phyloP scores from a whole-genome alignment of 371 early-diverging fungal genomes.

The Batkoa obscura region DNA sequence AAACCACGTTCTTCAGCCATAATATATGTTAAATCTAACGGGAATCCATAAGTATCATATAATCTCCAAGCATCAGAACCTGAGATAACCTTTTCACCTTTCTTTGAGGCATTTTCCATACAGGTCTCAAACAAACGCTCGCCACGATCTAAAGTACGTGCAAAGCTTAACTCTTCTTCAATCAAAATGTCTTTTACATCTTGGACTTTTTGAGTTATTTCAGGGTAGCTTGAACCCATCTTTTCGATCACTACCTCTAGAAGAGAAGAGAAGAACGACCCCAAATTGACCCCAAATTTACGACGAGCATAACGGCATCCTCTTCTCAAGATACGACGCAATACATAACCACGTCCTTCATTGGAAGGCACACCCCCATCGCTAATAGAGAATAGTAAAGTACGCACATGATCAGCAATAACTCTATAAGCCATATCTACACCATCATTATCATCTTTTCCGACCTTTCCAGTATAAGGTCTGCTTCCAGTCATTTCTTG shows the following conservation, averaged over 20 bases:
- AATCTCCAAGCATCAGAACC: constrained; percentile 94
- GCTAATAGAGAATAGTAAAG: constrained; percentile 92
- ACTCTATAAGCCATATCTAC: constrained; percentile 98
- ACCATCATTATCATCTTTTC: constrained; percentile 81
- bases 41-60: constrained; percentile 99
- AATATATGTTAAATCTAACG: constrained; percentile 93
- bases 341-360: constrained; percentile 98
- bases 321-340: constrained; percentile 95
- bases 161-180: constrained; percentile 93
- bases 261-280: constrained; percentile 77
- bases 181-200: constrained; percentile 82
- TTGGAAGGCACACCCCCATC: constrained; percentile 95
- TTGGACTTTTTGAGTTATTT: constrained; percentile 46
- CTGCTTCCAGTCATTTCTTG: constrained; percentile 72
- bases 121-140: constrained; percentile 82
- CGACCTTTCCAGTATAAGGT: constrained; percentile 67
- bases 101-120: constrained; percentile 44
- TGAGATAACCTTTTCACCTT: constrained; percentile 33
- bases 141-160: constrained; percentile 96
- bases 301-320: constrained; percentile 91
- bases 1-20: constrained; percentile 96
- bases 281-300: constrained; percentile 78
- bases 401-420: constrained; percentile 97
- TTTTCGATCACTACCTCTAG: constrained; percentile 66
- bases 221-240: constrained; percentile 82